Base-by-base conservation (phyloP, 1,284 basidiomycete species). In the Trichosporon coremiiforme region DNA sequence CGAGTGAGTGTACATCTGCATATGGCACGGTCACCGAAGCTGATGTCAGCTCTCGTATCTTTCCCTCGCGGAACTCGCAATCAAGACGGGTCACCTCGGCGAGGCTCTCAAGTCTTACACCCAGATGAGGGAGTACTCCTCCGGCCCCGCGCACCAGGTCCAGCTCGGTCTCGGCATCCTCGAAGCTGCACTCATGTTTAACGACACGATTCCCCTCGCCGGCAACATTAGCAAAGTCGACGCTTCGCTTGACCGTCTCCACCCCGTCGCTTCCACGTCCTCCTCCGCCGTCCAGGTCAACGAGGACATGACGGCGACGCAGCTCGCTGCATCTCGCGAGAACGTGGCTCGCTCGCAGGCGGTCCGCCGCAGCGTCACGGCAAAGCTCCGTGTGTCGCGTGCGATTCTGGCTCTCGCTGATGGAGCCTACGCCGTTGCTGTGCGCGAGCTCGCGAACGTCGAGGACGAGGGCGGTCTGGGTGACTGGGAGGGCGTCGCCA, bases 151-250 rank as follows among this genome's bases (percentile, higher is more conserved):
- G 33, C 81, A 82, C 66, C 77, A 77, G 36, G 73, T 82, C 31
- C 79, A 82, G 45, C 73, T 79, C 2, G 77, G 78, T 3, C 74
- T 79, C 4, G 76, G 72, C 0, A 77, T 81, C 50, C 64, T 82
- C n/a, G 77, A 82, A 75, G 75, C 77, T 1, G 75, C 72, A 1
- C 73, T 81, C 1, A 67, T 74, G 13, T 82, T 79, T 75, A 79
- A 81, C 69, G 67, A 73, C 17, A 68, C 75, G 15, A 13, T 60
- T 13, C 66, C 77, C 1, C 75, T 82, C 2, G 70, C 76, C 1
- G 78, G 79, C 20, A 77, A 81, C 67, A 73, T 81, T 4, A 71
- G 75, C 68, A 81, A 81, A 65, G 74, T 81, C 17, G 79, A 80
- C 68, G 74, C 77, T 0, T 73, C 75, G 13, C 72, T 82, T 5